Base-by-base conservation (phyloP, 441 rosid species). In the Viola pubescens region DNA sequence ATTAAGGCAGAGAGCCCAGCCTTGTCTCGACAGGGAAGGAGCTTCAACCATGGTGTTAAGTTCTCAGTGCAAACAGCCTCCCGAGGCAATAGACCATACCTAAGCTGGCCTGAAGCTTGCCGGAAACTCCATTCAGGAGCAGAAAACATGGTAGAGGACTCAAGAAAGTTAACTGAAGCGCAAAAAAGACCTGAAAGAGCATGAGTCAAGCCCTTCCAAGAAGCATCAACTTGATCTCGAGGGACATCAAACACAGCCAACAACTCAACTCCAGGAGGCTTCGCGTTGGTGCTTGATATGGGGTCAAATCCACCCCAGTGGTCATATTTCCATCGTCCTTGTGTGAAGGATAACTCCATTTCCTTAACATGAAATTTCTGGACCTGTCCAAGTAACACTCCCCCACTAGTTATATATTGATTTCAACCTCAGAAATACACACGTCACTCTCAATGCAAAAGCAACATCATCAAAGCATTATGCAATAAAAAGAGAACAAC, bases 21-120 rank as follows among this genome's bases (percentile, higher is more conserved):
- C 78, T 86, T 94, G 73, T 90, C 99, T 73, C 96, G 88, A 75
- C 96, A 94, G 44, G 97, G 97, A 62, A 90, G 97, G 50, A 94
- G 79, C 84, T 90, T 94, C 67, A 94, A 75, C 99, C 99, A 94
- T 7, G 99, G 96, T 62, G 97, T 94, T 67, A 90, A 78, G 65
- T 94, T 94, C 84, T 94, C 99, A 1, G 99, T 94, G 76, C 96
- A 94, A 60, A 90, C 91, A 72, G 97, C 96, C 78, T 94, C 99
- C 59, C 97, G 96, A 6, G 97, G 99, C 83, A 94, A 63, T 49
- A 82, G 73, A 52, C 99, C 97, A 69, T 94, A 85, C 71, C 96
- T 80, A 75, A 90, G 52, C 57, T 79, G 81, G 50, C 88, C 88
- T 38, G 79, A 63, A 52, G 80, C 81, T 9, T 73, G 78, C 54